Conservation (phyloP, 768 basidiomycete species). For the Holtermannia corniformis region DNA sequence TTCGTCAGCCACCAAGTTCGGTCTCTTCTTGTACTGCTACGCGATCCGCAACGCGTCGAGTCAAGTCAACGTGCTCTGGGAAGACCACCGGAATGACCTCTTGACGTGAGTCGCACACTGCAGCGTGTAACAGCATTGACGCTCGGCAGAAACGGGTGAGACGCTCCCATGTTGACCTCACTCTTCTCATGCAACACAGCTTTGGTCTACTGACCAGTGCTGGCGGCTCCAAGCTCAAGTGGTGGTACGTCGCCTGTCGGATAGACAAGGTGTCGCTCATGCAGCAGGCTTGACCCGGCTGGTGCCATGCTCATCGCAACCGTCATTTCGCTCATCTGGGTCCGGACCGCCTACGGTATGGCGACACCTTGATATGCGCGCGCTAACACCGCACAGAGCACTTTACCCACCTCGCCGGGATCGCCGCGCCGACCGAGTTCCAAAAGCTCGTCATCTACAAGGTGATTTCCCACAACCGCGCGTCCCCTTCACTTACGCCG, state of each 20-base stretch:
- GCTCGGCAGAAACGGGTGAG: background rate
- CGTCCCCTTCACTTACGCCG: background rate
- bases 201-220: constrained; percentile 44
- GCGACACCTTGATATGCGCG: background rate
- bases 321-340: constrained; percentile 65
- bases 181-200: constrained; percentile 11
- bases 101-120: constrained; percentile 64
- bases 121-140: background rate
- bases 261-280: background rate
- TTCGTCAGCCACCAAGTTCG: constrained; percentile 61
- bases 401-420: constrained; percentile 81
- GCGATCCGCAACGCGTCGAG: constrained; percentile 69
- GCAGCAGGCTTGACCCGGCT: constrained; percentile 29
- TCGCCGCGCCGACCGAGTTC: constrained; percentile 84
- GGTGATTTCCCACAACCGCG: constrained; percentile 5
- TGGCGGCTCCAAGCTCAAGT: constrained; percentile 43
- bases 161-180: background rate
- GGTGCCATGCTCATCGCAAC: constrained; percentile 40
- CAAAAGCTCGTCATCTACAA: constrained; percentile 85
- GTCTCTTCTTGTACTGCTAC: constrained; percentile 79
- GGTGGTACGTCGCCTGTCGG: constrained; percentile 55
- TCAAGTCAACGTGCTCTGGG: constrained; percentile 92
- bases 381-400: constrained; percentile 45
- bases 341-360: constrained; percentile 55
- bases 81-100: constrained; percentile 91